These are phyloP conservation scores for Scutellaria minor DNA, from an alignment of 257 asterid genomes.

Conservation along the genomic window DNA sequence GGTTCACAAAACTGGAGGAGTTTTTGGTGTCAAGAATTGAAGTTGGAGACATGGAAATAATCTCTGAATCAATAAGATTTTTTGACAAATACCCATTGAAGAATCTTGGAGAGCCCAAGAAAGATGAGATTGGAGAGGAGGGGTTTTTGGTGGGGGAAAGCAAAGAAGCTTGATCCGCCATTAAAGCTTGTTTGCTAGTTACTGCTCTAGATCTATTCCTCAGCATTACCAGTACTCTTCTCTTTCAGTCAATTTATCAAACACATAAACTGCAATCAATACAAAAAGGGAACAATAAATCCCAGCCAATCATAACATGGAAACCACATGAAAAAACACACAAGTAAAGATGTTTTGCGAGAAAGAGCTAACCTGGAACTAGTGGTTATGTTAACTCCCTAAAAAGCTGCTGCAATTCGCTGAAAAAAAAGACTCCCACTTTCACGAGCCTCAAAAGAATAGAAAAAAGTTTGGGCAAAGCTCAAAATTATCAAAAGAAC, in stretches of 20 bases:
- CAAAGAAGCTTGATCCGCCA: slow-evolving; percentile 56
- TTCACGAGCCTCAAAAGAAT: slow-evolving; percentile 43
- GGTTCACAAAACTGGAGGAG: slow-evolving; percentile 50
- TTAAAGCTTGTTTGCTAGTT: slow-evolving; percentile 59
- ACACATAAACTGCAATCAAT: slow-evolving; percentile 37
- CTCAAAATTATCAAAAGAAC: slow-evolving; percentile 22
- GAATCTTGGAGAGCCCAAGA: slow-evolving; percentile 69
- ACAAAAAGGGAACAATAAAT: slow-evolving; percentile 16
- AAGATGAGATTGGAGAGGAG: slow-evolving; percentile 56
- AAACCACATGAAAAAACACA: background rate
- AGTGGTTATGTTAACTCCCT: slow-evolving; percentile 39
- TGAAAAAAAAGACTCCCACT: slow-evolving; percentile 33
- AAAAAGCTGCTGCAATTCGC: slow-evolving; percentile 37
- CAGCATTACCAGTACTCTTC: slow-evolving; percentile 42
- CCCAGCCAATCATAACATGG: slow-evolving; percentile 10
- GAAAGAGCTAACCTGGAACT: slow-evolving; percentile 44
- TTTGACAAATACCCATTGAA: slow-evolving; percentile 62
- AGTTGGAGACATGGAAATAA: slow-evolving; percentile 61
- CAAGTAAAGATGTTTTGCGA: background rate
- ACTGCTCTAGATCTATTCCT: slow-evolving; percentile 82
- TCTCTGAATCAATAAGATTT: slow-evolving; percentile 44
- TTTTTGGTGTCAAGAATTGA: slow-evolving; percentile 68
- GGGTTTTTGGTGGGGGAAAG: slow-evolving; percentile 52
- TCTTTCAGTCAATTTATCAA: slow-evolving; percentile 14
- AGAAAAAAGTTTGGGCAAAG: slow-evolving; percentile 35